Conservation (phyloP, 2,329 filamentous ascomycete genomes). For the Trichoderma breve region DNA sequence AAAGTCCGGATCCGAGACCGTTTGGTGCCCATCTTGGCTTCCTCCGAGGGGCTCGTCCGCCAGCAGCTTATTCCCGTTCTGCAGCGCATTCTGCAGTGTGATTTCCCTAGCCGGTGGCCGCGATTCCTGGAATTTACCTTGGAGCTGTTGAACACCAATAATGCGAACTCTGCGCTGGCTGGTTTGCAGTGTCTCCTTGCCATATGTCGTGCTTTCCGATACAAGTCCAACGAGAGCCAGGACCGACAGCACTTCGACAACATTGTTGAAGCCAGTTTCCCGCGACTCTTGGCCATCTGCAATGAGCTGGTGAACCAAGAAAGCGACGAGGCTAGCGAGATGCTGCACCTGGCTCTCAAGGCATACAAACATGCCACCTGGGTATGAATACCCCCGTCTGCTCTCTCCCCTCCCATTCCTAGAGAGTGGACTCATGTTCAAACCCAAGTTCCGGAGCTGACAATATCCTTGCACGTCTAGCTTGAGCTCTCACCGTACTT, state of each 20-base stretch:
- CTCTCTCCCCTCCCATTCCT: no score
- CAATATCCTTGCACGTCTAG: constrained; percentile 47
- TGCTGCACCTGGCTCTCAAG: constrained; percentile 93
- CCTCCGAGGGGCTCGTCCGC: constrained; percentile 76
- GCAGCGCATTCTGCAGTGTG: constrained; percentile 92
- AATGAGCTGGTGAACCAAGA: constrained; percentile 86
- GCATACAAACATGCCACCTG: constrained; percentile 98
- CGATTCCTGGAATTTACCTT: constrained; percentile 90
- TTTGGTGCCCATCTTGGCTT: constrained; percentile 82
- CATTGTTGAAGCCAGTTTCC: constrained; percentile 89
- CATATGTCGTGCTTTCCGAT: constrained; percentile 92
- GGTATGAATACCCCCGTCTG: constrained; percentile 45
- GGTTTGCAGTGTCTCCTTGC: constrained; percentile 91
- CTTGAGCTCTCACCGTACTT: constrained; percentile 81
- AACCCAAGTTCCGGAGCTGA: neutral
- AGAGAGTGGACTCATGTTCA: neutral
- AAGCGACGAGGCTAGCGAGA: constrained; percentile 91
- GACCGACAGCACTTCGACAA: constrained; percentile 84
- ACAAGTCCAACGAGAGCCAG: constrained; percentile 78
- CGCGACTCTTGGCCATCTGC: constrained; percentile 80
- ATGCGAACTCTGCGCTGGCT: constrained; percentile 82
- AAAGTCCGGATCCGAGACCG: constrained; percentile 84
- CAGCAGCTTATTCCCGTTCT: constrained; percentile 91
- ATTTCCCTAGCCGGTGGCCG: constrained; percentile 94
- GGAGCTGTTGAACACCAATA: constrained; percentile 82